Percentiles rank a stretch among this genome's conserved stretches.
Evolutionary conservation across 345 rosid species (phyloP).

Genomic region (Corchorus olitorius): DNA sequence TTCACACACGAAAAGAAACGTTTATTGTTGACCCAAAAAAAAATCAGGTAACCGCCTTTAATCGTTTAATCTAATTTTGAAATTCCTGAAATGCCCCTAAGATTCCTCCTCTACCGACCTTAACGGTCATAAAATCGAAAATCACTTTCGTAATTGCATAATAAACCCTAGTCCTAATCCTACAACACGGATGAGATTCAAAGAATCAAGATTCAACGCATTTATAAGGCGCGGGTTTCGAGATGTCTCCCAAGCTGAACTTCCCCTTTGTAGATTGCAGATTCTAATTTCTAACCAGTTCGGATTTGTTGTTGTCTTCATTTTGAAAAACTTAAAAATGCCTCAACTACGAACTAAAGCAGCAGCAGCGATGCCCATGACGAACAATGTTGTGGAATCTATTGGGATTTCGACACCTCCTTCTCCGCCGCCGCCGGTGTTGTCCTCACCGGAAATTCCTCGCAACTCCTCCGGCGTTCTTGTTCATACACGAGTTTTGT

Average conservation of each 20-base stretch:
- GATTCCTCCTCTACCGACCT: background rate
- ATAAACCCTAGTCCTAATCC: background rate
- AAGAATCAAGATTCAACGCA: too few species aligned
- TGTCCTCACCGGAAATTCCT: background rate
- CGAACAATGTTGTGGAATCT: conserved; percentile 24
- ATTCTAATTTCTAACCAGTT: background rate
- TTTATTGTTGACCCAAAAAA: background rate
- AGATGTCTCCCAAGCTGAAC: too few species aligned
- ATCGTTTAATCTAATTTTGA: background rate
- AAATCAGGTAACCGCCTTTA: background rate
- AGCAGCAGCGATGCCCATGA: background rate
- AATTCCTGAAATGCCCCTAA: background rate
- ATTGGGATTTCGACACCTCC: conserved; percentile 7
- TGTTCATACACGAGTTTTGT: background rate
- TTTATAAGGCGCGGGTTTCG: too few species aligned
- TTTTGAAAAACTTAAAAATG: background rate
- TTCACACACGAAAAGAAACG: too few species aligned
- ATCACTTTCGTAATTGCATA: background rate
- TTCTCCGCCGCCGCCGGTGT: background rate
- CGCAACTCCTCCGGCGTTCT: background rate
- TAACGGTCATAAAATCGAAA: background rate
- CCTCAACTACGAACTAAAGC: background rate
- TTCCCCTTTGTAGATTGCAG: too few species aligned
- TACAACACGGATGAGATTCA: background rate
- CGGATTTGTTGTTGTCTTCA: background rate